Evolutionary conservation across 2,329 filamentous ascomycete genomes (phyloP), one percentile per base, ranked within the genome.

Genomic region (Tolypocladium sp.): DNA sequence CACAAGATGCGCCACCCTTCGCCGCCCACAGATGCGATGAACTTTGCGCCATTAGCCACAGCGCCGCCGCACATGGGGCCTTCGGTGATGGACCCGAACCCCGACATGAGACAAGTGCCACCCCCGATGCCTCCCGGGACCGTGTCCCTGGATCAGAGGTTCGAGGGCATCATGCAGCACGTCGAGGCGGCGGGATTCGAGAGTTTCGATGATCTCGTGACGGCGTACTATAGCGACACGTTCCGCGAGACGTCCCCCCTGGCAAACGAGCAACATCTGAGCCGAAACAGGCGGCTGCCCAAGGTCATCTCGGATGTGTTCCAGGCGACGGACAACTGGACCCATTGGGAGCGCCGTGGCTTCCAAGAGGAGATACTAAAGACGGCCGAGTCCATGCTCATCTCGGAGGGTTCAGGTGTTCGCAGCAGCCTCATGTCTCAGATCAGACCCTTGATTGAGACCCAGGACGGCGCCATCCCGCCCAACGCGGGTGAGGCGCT

Each of bases 331-430:
- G 44, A 57, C 10, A 56, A 53, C 38, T 68, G 63, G 67, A 66
- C 63, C n/a, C 55, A 57, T 3, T 68, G 64, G 69, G 65, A 67
- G 59, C 62, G 67, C 17, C 60, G 61, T 9, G 67, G 64, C 1
- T 68, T 70, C 51, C 62, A 67, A 8, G 66, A 69, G 5, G 67
- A 70, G 53, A 63, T 69, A n/a, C 59, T 70, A 22, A 65, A 65
- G 40, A 64, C 64, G 2, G 64, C 64, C 37, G 63, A 67, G 49
- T 35, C 61, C 0, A 65, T 67, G 60, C 54, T 69, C 22, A 46
- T 49, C 6, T 60, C 62, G 1, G 67, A 69, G 40, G 41, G 62
- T 1, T 54, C 59, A 1, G 22, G 41, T 20, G 58, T 46, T 4
- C 59, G 57, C 1, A 13, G 25, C 35, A 41, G 44, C 2, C 44